Evolutionary conservation across 441 rosid genomes (phyloP).

Genomic region (Euphorbia schlechtendalii): DNA sequence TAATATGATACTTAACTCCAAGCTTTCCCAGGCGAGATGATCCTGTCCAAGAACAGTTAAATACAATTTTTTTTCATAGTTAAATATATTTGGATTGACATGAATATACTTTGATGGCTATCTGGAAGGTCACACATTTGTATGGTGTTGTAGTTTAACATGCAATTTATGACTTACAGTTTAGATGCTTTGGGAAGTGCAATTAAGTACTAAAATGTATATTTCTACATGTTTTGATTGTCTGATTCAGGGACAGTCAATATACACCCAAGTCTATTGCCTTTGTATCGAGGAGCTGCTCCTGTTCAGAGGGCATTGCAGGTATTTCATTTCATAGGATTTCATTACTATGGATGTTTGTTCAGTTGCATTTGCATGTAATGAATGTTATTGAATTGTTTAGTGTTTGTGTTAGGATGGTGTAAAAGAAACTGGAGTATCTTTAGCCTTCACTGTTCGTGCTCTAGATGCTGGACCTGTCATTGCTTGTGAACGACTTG

Average conservation of each 20-base stretch:
- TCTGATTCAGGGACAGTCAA: constrained; percentile 74
- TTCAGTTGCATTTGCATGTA: constrained; percentile 10
- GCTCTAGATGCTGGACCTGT: constrained; percentile 92
- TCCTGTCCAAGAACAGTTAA: neutral
- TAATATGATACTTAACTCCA: neutral
- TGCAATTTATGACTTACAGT: neutral
- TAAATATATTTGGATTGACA: neutral
- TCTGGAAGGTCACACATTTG: neutral
- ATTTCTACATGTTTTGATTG: neutral
- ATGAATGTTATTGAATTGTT: constrained; percentile 20
- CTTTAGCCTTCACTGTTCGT: constrained; percentile 76
- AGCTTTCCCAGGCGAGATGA: constrained; percentile 1
- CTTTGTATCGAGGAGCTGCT: constrained; percentile 89
- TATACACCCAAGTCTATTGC: constrained; percentile 87
- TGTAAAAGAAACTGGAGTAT: constrained; percentile 78
- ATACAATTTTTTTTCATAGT: neutral
- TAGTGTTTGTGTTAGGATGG: constrained; percentile 58
- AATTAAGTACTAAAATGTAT: neutral
- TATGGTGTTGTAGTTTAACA: neutral
- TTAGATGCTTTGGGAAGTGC: neutral
- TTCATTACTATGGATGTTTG: constrained; percentile 14
- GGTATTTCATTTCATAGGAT: constrained; percentile 31
- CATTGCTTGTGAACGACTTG: constrained; percentile 48
- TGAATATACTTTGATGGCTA: neutral
- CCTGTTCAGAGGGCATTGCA: constrained; percentile 89